These are phyloP conservation scores for Pythium chondricola DNA, from an alignment of 352 stramenopile genomes.

Conservation along the genomic window DNA sequence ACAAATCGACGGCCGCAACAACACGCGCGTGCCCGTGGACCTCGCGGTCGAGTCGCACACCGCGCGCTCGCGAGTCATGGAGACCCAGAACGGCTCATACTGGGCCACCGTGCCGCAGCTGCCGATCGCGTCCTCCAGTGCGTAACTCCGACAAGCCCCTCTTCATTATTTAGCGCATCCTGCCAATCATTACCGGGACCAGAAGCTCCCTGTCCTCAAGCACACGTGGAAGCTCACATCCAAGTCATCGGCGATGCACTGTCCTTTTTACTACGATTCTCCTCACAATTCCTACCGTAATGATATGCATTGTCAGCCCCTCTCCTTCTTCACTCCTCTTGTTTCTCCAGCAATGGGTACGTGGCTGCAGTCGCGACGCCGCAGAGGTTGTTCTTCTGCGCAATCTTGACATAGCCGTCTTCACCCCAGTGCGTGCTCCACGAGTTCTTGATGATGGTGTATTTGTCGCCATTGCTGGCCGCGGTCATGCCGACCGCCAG, in stretches of 20 bases:
- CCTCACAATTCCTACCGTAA: too few relatives aligned
- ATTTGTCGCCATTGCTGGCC: slow-evolving; percentile 82
- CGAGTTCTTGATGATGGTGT: slow-evolving; percentile 94
- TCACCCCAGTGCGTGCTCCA: slow-evolving; percentile 94
- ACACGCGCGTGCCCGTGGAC: slow-evolving; percentile 57
- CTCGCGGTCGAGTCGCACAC: slow-evolving; percentile 38
- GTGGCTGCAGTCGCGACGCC: slow-evolving; percentile 88
- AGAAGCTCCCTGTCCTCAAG: too few relatives aligned
- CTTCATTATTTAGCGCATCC: not conserved
- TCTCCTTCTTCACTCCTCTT: not conserved
- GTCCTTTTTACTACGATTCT: too few relatives aligned
- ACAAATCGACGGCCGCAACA: slow-evolving; percentile 60
- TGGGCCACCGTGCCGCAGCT: slow-evolving; percentile 54
- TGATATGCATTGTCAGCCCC: not conserved
- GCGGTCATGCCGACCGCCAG: slow-evolving; percentile 85
- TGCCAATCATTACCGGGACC: not conserved
- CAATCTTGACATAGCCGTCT: slow-evolving; percentile 89
- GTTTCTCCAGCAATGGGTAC: slow-evolving; percentile 63
- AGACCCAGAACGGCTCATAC: slow-evolving; percentile 48
- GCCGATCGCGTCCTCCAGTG: slow-evolving; percentile 28
- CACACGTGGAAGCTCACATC: too few relatives aligned
- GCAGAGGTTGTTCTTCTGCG: slow-evolving; percentile 92
- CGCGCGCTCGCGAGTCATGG: slow-evolving; percentile 36
- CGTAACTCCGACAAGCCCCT: slow-evolving; percentile 11
- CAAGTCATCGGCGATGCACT: too few relatives aligned